phyloP scores from a whole-genome alignment of 106 monocot species.

The Acorus calamus region DNA sequence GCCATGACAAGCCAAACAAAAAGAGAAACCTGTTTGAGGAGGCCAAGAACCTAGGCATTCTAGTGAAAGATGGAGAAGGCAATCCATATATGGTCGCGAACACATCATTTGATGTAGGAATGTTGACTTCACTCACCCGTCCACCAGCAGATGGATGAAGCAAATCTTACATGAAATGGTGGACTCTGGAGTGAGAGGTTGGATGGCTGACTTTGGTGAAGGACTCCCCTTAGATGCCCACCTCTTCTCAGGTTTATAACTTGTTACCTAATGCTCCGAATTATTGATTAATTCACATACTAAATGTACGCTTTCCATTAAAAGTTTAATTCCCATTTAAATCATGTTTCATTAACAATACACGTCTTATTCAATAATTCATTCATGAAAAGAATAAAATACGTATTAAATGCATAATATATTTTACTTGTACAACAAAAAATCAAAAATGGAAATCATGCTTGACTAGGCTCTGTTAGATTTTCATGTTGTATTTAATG shows the following conservation, averaged over 20 bases:
- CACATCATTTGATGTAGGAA: conserved; percentile 80
- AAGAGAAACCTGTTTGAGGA: conserved; percentile 60
- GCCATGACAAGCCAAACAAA: conserved; percentile 39
- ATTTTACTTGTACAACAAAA: too few relatives aligned
- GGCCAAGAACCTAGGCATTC: conserved; percentile 39
- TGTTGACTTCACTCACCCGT: conserved; percentile 76
- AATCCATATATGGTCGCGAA: conserved; percentile 68
- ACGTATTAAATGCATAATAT: too few relatives aligned
- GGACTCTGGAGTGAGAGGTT: conserved; percentile 57
- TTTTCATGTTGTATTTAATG: too few relatives aligned
- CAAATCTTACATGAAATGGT: conserved; percentile 60
- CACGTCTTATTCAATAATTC: too few relatives aligned
- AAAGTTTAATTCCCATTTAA: too few relatives aligned
- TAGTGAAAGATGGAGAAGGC: conserved; percentile 50
- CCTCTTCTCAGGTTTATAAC: conserved; percentile 51
- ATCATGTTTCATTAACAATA: too few relatives aligned
- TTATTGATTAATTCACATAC: neutral
- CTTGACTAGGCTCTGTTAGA: too few relatives aligned
- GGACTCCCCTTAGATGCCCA: conserved; percentile 71
- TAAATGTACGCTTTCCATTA: too few relatives aligned
- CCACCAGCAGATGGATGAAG: conserved; percentile 58
- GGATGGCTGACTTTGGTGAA: conserved; percentile 98
- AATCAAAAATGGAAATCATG: too few relatives aligned
- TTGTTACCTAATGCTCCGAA: neutral
- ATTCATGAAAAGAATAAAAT: too few relatives aligned